Evolutionary conservation across 805 yeast species (phyloP).

Genomic region (Hanseniaspora hatyaiensis): DNA sequence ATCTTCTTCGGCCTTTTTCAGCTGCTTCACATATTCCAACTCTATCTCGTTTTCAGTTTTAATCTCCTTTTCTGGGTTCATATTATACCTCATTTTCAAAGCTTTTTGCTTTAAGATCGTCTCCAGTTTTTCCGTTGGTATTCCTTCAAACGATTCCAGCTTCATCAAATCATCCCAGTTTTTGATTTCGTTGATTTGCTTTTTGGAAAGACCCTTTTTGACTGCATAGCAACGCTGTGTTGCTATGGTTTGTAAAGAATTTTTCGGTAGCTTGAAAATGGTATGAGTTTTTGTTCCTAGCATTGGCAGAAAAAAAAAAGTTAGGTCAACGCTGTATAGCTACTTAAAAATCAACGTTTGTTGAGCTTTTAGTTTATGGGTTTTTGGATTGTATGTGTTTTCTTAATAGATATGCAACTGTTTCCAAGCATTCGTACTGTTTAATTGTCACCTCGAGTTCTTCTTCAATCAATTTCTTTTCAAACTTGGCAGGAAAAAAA

Average conservation of each 20-base stretch:
- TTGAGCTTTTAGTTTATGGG: too few species aligned
- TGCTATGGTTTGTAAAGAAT: not conserved
- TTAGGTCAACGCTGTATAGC: too few species aligned
- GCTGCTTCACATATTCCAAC: slow-evolving; percentile 19
- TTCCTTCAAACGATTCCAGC: slow-evolving; percentile 25
- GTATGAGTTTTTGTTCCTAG: too few species aligned
- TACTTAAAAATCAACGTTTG: too few species aligned
- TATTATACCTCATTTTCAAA: slow-evolving; percentile 21
- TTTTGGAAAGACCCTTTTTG: not conserved
- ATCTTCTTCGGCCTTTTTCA: slow-evolving; percentile 21
- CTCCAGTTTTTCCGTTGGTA: slow-evolving; percentile 28
- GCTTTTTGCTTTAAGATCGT: slow-evolving; percentile 27
- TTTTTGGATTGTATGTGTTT: too few species aligned
- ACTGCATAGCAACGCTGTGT: not conserved
- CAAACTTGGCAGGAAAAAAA: too few species aligned
- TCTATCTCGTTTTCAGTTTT: slow-evolving; percentile 21
- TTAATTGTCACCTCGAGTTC: too few species aligned
- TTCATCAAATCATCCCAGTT: slow-evolving; percentile 28
- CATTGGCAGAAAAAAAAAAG: too few species aligned
- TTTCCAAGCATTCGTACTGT: too few species aligned
- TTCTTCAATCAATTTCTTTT: too few species aligned
- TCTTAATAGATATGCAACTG: too few species aligned
- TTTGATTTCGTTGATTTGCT: slow-evolving; percentile 16
- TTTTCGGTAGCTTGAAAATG: too few species aligned
- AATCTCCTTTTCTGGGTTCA: slow-evolving; percentile 6